phyloP scores from a whole-genome alignment of 805 yeast genomes.

The Yarrowia yakushimensis region DNA sequence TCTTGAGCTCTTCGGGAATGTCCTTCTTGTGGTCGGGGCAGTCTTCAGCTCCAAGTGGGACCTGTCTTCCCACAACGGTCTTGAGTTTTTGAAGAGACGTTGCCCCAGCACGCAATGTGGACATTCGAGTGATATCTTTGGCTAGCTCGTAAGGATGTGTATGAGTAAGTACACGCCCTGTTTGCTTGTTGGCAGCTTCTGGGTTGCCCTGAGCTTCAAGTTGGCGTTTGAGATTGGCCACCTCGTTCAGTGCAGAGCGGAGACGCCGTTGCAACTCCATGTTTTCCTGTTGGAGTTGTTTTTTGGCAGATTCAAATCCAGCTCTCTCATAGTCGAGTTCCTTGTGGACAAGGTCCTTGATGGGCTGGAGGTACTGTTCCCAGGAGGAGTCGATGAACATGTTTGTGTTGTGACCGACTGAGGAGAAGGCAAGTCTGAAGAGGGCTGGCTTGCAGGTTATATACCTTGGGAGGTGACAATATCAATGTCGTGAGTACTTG shows the following conservation, averaged over 20 bases:
- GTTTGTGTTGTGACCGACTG: too few species aligned
- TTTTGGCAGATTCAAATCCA: neutral
- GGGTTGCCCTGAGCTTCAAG: neutral
- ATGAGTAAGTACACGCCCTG: neutral
- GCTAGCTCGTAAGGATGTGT: neutral
- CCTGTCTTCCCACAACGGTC: neutral
- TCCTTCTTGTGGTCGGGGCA: neutral
- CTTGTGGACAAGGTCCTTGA: neutral
- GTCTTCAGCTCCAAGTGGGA: neutral
- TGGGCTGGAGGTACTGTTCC: constrained; percentile 6
- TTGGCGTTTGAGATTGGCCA: neutral
- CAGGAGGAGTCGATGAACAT: neutral
- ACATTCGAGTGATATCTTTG: neutral
- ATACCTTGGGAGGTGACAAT: too few species aligned
- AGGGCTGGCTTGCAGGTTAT: too few species aligned
- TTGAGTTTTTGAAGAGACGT: neutral
- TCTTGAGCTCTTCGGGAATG: neutral
- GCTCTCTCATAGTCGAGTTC: neutral
- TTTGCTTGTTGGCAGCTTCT: neutral
- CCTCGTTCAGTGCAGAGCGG: neutral
- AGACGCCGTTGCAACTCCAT: neutral
- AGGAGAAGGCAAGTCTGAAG: too few species aligned
- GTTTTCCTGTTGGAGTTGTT: neutral
- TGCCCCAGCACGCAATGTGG: neutral
- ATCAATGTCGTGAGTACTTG: too few species aligned